Base-by-base conservation (phyloP, 139 green algal species). In the Zygnema circumcarinatum region DNA sequence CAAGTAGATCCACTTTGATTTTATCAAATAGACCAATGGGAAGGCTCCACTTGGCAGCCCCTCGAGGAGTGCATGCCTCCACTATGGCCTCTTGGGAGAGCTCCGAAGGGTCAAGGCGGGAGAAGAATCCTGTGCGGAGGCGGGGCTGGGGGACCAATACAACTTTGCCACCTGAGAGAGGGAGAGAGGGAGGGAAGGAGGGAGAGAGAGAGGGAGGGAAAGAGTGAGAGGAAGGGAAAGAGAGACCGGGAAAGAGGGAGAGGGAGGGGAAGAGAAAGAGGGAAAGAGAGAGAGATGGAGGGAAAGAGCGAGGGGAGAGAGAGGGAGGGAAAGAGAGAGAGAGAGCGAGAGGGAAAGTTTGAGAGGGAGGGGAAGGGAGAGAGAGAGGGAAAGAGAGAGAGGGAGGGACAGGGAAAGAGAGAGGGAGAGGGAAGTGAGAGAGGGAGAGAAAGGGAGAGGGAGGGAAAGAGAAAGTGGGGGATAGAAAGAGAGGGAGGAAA, bases 91-190 rank as follows among this genome's bases (percentile, higher is more conserved):
- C 36, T 0, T 79, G 33, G 2, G 86, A 92, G 35, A 94, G 42
- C 68, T 76, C 36, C 38, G 1, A 52, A 2, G 52, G 33, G 16
- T 40, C 89, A 42, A 96, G 91, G 22, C 74, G 88, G 29, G 92
- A 95, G 84, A 96, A 96, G 90, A 96, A 96, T 72, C 94, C 94
- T 0, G 94, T 96, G 67, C 94, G 86, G 39, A 97, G 91, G 33
- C 94, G 91, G 1, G 94, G 94, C 87, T 96, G 94, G 16, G 94
- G 94, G 0, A 92, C 94, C 2, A 97, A 72, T 67, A 97, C 92
- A 36, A 67, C 87, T 88, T 96, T 96, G 81, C 89, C 89, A 1
- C n/a, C 87, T 91, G 80, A 1, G 16, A 56, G 1, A 2, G 21
- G 36, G 25, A 0, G 1, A 1, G 0, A 0, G 32, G 74, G 74